Base-by-base conservation (phyloP, 2,329 filamentous ascomycete genomes). In the Spiromastix sp. region DNA sequence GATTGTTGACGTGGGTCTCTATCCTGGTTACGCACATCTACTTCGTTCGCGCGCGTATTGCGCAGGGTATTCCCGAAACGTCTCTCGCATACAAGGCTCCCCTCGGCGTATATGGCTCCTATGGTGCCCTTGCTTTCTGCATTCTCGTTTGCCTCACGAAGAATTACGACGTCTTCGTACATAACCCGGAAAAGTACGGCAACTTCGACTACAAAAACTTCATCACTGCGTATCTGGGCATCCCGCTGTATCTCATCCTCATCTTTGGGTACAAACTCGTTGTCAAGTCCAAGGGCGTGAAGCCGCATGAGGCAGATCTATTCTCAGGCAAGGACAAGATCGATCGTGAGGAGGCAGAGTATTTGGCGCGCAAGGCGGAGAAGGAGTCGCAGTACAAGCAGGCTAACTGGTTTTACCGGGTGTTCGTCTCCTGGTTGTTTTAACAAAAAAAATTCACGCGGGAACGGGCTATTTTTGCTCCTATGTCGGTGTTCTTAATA, bases 141-240 rank as follows among this genome's bases (percentile, higher is more conserved):
- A 60, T 76, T 19, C 54, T 80, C 25, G 77, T 85, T 40, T 73
- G 80, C 2, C 53, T 93, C 34, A 89, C 84, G 51, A 93, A 91
- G 71, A 87, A 85, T 67, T 91, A 77, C 59, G 68, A 73, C 37
- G 61, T 86, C 3, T 63, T 85, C 22, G 78, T 81, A 2, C 59
- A 55, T 39, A 57, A 48, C 27, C 36, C 55, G 47, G 50, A 63
- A 46, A 41, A 27, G 8, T 85, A 81, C 3, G 73, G 75, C 25
- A 85, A 42, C 36, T 70, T 63, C 57, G 50, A 49, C 27, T 44
- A 61, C 25, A 57, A 59, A 21, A 51, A 54, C 39, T 71, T 71
- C 48, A 53, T 71, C 38, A 67, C 65, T 1, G 59, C 63, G 4
- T 68, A 68, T 41, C 47, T 67, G 6, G 62, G 61, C 11, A 43